These are phyloP conservation scores for Cryphonectria parasitica DNA, from an alignment of 2,329 filamentous ascomycete genomes.

Conservation along the genomic window DNA sequence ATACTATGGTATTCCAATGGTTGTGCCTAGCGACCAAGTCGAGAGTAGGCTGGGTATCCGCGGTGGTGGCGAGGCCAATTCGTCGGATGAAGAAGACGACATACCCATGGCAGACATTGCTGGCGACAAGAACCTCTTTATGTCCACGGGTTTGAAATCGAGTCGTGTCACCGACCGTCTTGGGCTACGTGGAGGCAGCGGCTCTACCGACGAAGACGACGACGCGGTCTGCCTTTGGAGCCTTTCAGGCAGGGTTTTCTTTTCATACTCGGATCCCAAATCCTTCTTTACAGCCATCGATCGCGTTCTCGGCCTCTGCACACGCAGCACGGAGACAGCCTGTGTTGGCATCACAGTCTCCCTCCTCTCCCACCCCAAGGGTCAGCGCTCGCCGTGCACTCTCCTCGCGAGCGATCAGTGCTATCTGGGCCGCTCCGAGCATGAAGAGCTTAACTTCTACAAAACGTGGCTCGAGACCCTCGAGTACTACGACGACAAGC, in stretches of 20 bases:
- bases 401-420: conserved; percentile 16
- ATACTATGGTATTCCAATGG: conserved; percentile 22
- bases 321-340: background rate
- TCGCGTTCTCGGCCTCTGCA: conserved; percentile 2
- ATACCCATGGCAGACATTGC: background rate
- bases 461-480: conserved; percentile 17
- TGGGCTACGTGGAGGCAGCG: conserved; percentile 14
- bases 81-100: background rate
- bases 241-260: conserved; percentile 9
- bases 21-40: conserved; percentile 4
- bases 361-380: conserved; percentile 12
- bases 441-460: conserved; percentile 18
- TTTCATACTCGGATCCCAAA: background rate
- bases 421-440: conserved; percentile 10
- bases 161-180: background rate
- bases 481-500: conserved; percentile 10
- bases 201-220: background rate
- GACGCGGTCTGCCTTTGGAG: conserved; percentile 12
- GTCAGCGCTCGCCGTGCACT: conserved; percentile 8
- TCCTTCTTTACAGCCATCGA: conserved; percentile 24
- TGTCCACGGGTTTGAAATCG: background rate
- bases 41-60: background rate
- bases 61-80: background rate
- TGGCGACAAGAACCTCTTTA: background rate
- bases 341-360: conserved; percentile 10